These are phyloP conservation scores for Cryptococcus hybrid DNA, from an alignment of 1,284 basidiomycete genomes.

Conservation along the genomic window DNA sequence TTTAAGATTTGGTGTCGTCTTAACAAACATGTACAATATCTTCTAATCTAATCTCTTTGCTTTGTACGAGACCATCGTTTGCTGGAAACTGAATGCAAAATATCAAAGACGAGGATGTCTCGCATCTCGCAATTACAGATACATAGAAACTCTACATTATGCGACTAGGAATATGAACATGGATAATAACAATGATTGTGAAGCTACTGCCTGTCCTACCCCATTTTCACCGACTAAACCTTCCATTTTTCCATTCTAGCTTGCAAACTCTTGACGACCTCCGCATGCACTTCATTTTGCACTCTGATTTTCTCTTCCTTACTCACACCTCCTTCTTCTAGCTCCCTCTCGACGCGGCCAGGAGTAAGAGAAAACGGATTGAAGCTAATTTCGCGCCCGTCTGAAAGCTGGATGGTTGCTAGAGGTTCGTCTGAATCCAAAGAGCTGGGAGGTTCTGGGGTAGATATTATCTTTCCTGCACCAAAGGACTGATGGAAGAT, in stretches of 20 bases:
- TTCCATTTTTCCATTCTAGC: constrained; percentile 38
- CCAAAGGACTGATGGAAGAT: constrained; percentile 37
- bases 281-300: constrained; percentile 22
- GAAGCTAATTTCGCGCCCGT: constrained; percentile 36
- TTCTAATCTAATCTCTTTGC: no score
- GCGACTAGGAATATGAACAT: no score
- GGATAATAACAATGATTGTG: not conserved
- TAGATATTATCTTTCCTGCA: not conserved
- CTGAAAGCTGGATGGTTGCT: constrained; percentile 24
- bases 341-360: constrained; percentile 33
- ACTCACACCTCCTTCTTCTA: constrained; percentile 29
- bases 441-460: not conserved
- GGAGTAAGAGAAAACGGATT: constrained; percentile 35
- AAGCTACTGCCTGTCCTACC: not conserved
- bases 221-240: not conserved
- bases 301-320: constrained; percentile 30
- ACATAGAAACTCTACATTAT: not conserved
- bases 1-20: no score
- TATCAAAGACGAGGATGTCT: no score
- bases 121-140: not conserved
- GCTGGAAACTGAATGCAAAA: no score
- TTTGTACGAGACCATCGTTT: no score
- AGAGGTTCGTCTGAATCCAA: constrained; percentile 4
- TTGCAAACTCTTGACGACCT: constrained; percentile 28
- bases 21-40: no score